Evolutionary conservation across 2,329 filamentous ascomycete genomes (phyloP), one percentile per base, ranked within the genome.

Genomic region (Talaromyces sp.): DNA sequence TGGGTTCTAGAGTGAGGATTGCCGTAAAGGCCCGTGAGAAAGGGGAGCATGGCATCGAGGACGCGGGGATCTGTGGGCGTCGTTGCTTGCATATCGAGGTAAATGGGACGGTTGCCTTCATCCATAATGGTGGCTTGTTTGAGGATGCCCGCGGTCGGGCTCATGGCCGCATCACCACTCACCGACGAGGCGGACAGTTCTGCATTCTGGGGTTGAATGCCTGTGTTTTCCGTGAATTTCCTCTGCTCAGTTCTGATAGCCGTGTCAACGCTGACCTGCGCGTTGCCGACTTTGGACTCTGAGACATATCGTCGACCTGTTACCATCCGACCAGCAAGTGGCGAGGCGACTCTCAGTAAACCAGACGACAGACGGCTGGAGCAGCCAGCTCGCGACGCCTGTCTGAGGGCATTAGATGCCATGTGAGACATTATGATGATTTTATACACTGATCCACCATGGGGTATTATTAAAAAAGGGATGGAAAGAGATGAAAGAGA

Each of bases 1-100:
- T 99, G 94, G 58, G 94, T 99, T 69, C 93, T 85, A 57, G 93
- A 97, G 74, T 99, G 94, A 39, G 94, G 94, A 75, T 99, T 99
- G 65, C 94, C 94, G 71, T 96, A 99, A 51, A 95, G 84, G 62
- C 92, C 91, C 36, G 92, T 93, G 72, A 92, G 91, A 76, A 85
- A 99, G 0, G 94, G 94, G 41, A 99, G 82, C 94, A 99, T 99
- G 57, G 91, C 89, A 74, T 99, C 94, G 46, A 99, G 83, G 33
- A 99, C 94, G 64, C 94, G 85, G 22, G 94, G 94, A 67, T 99
- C 94, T 60, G 94, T 86, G 17, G 94, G 94, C 0, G 94, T 99
- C 1, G 94, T 99, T 36, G 94, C 91, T 77, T 99, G 94, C 88
- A 96, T 96, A 71, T 99, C 94, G 56, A 99, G 87, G 69, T 99